A percentile compares a stretch with the other conserved stretches of the same genome.
Conservation (phyloP, 2,329 filamentous ascomycete species). For the Cladosporium sp. region DNA sequence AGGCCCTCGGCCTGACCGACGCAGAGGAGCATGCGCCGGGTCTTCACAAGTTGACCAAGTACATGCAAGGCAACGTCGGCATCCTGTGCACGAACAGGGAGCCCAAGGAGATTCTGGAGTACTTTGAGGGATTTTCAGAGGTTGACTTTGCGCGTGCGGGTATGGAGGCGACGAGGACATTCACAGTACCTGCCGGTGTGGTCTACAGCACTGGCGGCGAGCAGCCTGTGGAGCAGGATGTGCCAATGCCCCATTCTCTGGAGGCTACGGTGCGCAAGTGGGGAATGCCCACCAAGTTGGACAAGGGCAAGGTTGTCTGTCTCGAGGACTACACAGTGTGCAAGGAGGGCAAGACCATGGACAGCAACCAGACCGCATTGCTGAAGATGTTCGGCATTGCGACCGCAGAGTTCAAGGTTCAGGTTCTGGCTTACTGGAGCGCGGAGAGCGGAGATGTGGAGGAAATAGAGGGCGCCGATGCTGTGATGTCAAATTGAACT, state of each 20-base stretch:
- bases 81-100: slow-evolving; percentile 85
- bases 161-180: slow-evolving; percentile 69
- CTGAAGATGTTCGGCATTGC: slow-evolving; percentile 92
- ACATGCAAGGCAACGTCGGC: slow-evolving; percentile 81
- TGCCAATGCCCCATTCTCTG: slow-evolving; percentile 81
- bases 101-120: slow-evolving; percentile 65
- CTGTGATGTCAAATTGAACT: slow-evolving; percentile 19
- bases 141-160: slow-evolving; percentile 92
- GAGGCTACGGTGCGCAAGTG: slow-evolving; percentile 89
- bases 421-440: slow-evolving; percentile 64
- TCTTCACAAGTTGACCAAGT: slow-evolving; percentile 67
- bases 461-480: slow-evolving; percentile 30
- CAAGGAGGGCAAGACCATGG: slow-evolving; percentile 78
- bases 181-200: slow-evolving; percentile 79
- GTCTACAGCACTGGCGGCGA: slow-evolving; percentile 80
- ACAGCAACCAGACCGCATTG: slow-evolving; percentile 88
- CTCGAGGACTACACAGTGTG: slow-evolving; percentile 76
- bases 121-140: slow-evolving; percentile 72
- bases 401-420: slow-evolving; percentile 85
- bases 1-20: slow-evolving; percentile 78
- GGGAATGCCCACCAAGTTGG: slow-evolving; percentile 84
- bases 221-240: slow-evolving; percentile 76
- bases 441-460: slow-evolving; percentile 38
- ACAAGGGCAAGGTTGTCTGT: slow-evolving; percentile 83
- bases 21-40: slow-evolving; percentile 76